These are phyloP conservation scores for Xylaria telfairii DNA, from an alignment of 495 filamentous ascomycete genomes.

Conservation along the genomic window DNA sequence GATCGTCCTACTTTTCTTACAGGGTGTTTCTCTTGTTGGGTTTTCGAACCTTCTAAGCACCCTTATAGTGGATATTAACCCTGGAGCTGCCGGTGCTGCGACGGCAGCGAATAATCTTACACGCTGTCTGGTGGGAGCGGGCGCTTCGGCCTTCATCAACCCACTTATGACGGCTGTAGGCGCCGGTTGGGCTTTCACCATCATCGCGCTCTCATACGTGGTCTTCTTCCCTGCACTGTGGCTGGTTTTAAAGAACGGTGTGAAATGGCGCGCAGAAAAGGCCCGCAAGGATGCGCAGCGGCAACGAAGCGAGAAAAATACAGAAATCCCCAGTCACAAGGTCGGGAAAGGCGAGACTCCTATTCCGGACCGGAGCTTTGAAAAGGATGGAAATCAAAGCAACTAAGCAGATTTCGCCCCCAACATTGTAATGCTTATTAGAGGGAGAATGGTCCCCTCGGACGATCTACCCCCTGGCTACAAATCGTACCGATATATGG, in stretches of 20 bases:
- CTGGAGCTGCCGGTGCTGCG: constrained; percentile 64
- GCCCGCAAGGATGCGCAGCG: constrained; percentile 23
- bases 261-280: constrained; percentile 45
- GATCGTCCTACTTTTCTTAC: constrained; percentile 61
- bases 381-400: background rate
- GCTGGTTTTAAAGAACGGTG: constrained; percentile 46
- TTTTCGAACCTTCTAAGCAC: constrained; percentile 57
- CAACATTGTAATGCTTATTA: background rate
- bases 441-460: background rate
- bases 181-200: constrained; percentile 72
- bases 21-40: constrained; percentile 54
- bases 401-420: background rate
- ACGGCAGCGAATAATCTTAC: constrained; percentile 75
- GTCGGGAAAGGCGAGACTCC: background rate
- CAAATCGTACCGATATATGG: background rate
- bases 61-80: constrained; percentile 71
- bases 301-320: background rate
- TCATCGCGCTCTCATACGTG: constrained; percentile 63
- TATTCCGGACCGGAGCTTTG: background rate
- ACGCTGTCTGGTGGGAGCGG: constrained; percentile 72
- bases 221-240: constrained; percentile 59
- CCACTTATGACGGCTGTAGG: constrained; percentile 72
- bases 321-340: background rate
- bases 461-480: background rate
- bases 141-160: constrained; percentile 66